Evolutionary conservation across 768 basidiomycete species (phyloP).

Genomic region (Astraeus odoratus): DNA sequence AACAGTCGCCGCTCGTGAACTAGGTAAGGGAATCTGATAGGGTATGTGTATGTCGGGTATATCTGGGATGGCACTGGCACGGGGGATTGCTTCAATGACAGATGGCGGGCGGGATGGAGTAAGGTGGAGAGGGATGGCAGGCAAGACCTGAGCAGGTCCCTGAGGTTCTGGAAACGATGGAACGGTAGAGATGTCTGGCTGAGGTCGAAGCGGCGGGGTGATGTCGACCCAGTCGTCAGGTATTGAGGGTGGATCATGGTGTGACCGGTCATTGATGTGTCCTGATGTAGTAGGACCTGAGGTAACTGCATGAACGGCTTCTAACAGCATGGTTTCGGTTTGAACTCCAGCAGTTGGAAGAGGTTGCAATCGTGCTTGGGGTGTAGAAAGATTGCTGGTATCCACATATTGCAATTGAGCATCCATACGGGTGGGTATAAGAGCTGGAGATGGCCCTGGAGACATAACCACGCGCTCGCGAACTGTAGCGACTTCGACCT

Average conservation of each 20-base stretch:
- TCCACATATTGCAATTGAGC: slow-evolving; percentile 8
- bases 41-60: slow-evolving; percentile 18
- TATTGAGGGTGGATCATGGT: slow-evolving; percentile 13
- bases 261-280: slow-evolving; percentile 12
- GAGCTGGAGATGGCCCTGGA: slow-evolving; percentile 19
- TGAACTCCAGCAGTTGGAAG: slow-evolving; percentile 9
- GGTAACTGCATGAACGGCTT: background rate
- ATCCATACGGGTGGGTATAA: slow-evolving; percentile 21
- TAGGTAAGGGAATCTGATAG: slow-evolving; percentile 18
- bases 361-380: slow-evolving; percentile 2
- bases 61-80: slow-evolving; percentile 8
- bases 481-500: slow-evolving; percentile 16
- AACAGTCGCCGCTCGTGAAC: slow-evolving; percentile 26
- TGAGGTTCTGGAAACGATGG: slow-evolving; percentile 2
- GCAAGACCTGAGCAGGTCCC: background rate
- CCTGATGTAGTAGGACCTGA: slow-evolving; percentile 1
- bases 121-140: background rate
- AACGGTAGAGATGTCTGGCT: background rate
- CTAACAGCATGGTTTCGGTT: slow-evolving; percentile 4
- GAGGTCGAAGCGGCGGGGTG: slow-evolving; percentile 5
- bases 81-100: slow-evolving; percentile 6
- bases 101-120: slow-evolving; percentile 11
- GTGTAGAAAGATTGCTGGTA: slow-evolving; percentile 6
- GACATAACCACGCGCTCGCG: slow-evolving; percentile 10
- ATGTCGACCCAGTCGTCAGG: slow-evolving; percentile 28